Evolutionary conservation across 2,329 filamentous ascomycete species (phyloP).

Genomic region (Lizonia empirigonia): DNA sequence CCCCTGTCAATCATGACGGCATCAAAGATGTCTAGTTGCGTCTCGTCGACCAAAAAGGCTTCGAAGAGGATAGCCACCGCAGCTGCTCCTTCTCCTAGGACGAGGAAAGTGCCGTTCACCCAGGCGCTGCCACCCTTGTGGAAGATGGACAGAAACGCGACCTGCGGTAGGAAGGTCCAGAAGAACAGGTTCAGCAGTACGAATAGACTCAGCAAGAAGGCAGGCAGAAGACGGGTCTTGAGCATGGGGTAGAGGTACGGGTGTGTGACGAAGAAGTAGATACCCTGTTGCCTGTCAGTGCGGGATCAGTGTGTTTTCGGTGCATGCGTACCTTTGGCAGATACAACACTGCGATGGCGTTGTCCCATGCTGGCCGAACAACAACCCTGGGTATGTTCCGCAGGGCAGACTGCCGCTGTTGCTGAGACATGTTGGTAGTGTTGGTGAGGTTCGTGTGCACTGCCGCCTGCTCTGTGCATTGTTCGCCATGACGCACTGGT

Average conservation of each 20-base stretch:
- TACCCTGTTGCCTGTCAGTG: conserved; percentile 60
- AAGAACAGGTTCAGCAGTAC: conserved; percentile 87
- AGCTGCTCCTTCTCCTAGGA: conserved; percentile 70
- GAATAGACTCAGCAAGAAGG: conserved; percentile 79
- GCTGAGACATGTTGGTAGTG: conserved; percentile 30
- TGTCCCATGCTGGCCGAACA: conserved; percentile 36
- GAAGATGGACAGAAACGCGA: conserved; percentile 86
- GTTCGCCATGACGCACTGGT: conserved; percentile 12
- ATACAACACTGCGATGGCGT: conserved; percentile 35
- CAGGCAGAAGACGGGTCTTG: conserved; percentile 74
- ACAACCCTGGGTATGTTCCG: conserved; percentile 34
- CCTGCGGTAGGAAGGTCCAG: conserved; percentile 87
- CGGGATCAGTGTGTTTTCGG: background rate
- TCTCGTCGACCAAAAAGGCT: conserved; percentile 68
- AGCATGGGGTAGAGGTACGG: conserved; percentile 84
- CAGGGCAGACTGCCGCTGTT: conserved; percentile 43
- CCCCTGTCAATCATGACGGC: conserved; percentile 77
- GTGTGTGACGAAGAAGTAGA: conserved; percentile 80
- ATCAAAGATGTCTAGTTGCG: conserved; percentile 77
- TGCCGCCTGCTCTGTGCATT: background rate
- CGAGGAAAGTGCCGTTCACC: conserved; percentile 84
- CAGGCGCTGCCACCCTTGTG: conserved; percentile 81
- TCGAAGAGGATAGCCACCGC: conserved; percentile 64
- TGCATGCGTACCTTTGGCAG: conserved; percentile 36
- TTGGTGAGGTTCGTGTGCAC: background rate